A percentile compares a stretch with the other conserved stretches of the same genome.
These are phyloP conservation scores for Botrytis elliptica DNA, from an alignment of 2,329 filamentous ascomycete species.

Conservation along the genomic window DNA sequence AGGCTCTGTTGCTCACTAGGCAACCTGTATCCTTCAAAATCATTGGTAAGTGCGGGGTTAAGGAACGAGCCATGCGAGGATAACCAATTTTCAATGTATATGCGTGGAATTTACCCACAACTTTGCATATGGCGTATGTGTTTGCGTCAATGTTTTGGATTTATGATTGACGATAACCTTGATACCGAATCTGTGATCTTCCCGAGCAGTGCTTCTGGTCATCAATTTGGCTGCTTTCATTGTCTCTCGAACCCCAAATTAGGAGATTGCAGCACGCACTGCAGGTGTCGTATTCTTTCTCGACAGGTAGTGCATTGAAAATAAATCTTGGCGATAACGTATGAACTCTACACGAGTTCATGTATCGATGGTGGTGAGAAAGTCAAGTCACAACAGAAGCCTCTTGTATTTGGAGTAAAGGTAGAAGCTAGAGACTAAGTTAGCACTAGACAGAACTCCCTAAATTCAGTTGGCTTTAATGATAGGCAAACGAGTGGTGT, in stretches of 20 bases:
- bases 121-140: not conserved
- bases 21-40: not conserved
- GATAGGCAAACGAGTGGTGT: not conserved
- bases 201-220: not conserved
- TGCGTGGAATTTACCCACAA: not conserved
- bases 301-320: not conserved
- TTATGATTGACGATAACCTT: not conserved
- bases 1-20: slow-evolving; percentile 7
- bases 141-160: not conserved
- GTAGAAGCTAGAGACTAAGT: not conserved
- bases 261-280: not conserved
- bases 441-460: not conserved
- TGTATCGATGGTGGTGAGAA: not conserved
- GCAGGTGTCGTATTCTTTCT: not conserved
- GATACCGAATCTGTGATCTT: not conserved
- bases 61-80: not conserved
- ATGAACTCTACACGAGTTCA: not conserved
- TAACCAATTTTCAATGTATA: not conserved
- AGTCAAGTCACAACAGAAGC: not conserved
- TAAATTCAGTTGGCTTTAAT: not conserved
- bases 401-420: not conserved
- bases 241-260: not conserved
- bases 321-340: not conserved
- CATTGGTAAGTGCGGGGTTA: not conserved
- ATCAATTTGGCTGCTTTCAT: not conserved